A percentile compares a stretch with the other conserved stretches of the same genome.
Evolutionary conservation across 1,284 basidiomycete species (phyloP).

Genomic region (Phylloporus sp.): DNA sequence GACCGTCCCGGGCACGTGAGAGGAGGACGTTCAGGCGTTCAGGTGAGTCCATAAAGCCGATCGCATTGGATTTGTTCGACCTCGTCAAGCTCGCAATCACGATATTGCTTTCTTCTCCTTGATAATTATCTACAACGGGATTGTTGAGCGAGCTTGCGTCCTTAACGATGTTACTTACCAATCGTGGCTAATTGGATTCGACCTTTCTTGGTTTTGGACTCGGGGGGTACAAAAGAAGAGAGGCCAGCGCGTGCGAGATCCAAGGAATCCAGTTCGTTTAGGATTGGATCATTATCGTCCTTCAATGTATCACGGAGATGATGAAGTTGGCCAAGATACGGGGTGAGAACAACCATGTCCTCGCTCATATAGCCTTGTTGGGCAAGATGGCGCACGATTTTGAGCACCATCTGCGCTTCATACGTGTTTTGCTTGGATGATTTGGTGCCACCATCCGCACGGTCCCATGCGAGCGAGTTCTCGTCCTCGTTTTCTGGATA

Average conservation of each 20-base stretch:
- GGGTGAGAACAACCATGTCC: conserved; percentile 67
- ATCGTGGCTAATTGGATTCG: conserved; percentile 65
- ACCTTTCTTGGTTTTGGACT: conserved; percentile 5
- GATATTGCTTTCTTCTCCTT: conserved; percentile 74
- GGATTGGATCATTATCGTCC: conserved; percentile 60
- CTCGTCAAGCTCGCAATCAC: conserved; percentile 67
- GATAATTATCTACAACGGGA: conserved; percentile 59
- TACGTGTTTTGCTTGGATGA: conserved; percentile 66
- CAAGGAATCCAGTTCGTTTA: conserved; percentile 66
- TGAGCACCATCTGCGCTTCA: conserved; percentile 67
- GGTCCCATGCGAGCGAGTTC: conserved; percentile 46
- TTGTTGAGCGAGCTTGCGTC: not conserved
- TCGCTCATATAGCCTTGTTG: conserved; percentile 72
- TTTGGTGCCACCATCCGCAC: conserved; percentile 50
- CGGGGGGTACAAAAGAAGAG: fast-evolving
- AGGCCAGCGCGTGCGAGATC: conserved; percentile 18
- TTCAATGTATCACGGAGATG: conserved; percentile 53
- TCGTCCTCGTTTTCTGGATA: conserved; percentile 66
- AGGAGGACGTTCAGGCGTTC: conserved; percentile 73
- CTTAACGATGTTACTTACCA: conserved; percentile 45
- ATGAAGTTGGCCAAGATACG: conserved; percentile 69
- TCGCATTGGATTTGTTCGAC: conserved; percentile 59
- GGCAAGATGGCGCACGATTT: conserved; percentile 67
- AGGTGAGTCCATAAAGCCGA: conserved; percentile 72
- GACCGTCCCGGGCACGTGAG: conserved; percentile 65